Percentiles rank a stretch among this genome's conserved stretches.
These are phyloP conservation scores for Chaetomium cochliodes DNA, from an alignment of 495 filamentous ascomycete species.

Conservation along the genomic window DNA sequence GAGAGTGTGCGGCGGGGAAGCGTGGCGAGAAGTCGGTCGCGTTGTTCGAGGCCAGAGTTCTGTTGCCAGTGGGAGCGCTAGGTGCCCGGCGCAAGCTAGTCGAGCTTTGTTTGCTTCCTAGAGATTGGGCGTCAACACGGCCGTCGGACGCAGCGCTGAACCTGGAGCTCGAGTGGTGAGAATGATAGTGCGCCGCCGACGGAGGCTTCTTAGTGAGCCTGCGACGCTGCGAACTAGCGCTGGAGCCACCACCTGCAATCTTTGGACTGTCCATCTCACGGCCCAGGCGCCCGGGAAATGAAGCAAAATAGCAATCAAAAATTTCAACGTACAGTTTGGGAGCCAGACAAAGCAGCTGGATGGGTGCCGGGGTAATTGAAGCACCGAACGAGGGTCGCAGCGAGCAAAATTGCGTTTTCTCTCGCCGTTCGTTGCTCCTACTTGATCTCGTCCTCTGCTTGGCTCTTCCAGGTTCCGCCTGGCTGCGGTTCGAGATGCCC, in stretches of 20 bases:
- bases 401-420: constrained; percentile 37
- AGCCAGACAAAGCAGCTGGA: constrained; percentile 12
- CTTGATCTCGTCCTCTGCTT: constrained; percentile 21
- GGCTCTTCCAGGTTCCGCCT: constrained; percentile 1
- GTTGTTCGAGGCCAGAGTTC: constrained; percentile 39
- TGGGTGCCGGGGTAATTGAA: constrained; percentile 30
- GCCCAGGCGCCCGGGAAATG: constrained; percentile 20
- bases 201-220: constrained; percentile 58
- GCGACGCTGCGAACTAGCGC: constrained; percentile 47
- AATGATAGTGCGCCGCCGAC: constrained; percentile 36
- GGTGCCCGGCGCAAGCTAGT: constrained; percentile 65
- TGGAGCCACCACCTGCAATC: constrained; percentile 25
- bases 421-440: constrained; percentile 18
- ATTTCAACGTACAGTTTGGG: constrained; percentile 19
- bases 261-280: constrained; percentile 47
- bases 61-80: constrained; percentile 56
- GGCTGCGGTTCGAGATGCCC: background rate
- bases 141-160: constrained; percentile 42
- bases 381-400: constrained; percentile 28
- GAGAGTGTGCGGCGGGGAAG: constrained; percentile 33
- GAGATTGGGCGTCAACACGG: constrained; percentile 53
- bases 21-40: constrained; percentile 48
- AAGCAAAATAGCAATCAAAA: constrained; percentile 18
- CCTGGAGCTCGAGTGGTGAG: constrained; percentile 41
- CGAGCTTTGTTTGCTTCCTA: constrained; percentile 56